Base-by-base conservation (phyloP, 352 stramenopile species). In the Aphanomyces cochlioides region DNA sequence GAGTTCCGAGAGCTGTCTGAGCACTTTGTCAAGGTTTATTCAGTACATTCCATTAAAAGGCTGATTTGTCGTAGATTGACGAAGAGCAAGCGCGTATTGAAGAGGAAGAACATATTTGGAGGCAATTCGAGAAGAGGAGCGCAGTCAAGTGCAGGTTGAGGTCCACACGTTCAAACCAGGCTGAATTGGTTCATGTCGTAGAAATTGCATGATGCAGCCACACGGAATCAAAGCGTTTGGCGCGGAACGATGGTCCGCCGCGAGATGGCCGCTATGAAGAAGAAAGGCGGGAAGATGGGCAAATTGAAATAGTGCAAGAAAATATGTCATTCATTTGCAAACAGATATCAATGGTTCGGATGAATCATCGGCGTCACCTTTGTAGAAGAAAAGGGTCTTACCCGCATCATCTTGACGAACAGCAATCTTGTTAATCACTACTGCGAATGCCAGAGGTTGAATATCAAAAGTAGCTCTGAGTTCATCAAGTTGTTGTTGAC, bases 31-130 rank as follows among this genome's bases (percentile, higher is more conserved):
- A 92, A 90, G 77, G 82, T 89, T 28, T 34, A 19, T n/a, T 54
- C 41, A 61, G 10, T 15, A 13, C 53, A 7, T 48, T 1, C 4
- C 15, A 17, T 15, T 19, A 17, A 8, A 10, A 59, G 58, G 60
- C 37, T 21, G 12, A n/a, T 65, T n/a, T 10, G 5, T 4, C 5
- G 13, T 66, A 87, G 78, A 90, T 93, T 56, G 88, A 95, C 64
- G 85, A 91, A 65, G 87, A 96, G 72, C 88, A 94, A 69, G 79
- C 79, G 37, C 85, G 85, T n/a, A 93, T 93, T 48, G 86, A 91
- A 61, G 77, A 81, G 2, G 88, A 95, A 54, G 86, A 94, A 73
- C 77, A 78, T 19, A 77, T 93, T 67, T 95, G 38, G 82, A 90
- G 37, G 75, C 85, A 66, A 89, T 90, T 38, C 78, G 82, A 59